phyloP scores from a whole-genome alignment of 768 basidiomycete genomes.

The Lactifluus hygrophoroides region DNA sequence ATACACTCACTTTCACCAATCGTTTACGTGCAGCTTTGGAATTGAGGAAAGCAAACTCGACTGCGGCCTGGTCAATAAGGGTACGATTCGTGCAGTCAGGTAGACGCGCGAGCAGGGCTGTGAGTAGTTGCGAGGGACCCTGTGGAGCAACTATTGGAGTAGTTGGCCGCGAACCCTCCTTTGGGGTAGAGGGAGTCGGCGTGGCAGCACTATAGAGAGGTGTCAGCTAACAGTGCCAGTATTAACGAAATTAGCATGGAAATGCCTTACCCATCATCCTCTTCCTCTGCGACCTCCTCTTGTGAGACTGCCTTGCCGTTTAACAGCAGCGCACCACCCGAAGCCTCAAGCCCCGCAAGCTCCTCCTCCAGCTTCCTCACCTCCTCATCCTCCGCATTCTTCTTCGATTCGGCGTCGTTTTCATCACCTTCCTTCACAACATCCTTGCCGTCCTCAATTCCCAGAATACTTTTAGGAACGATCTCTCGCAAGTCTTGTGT shows the following conservation, averaged over 20 bases:
- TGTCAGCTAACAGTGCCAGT: not conserved
- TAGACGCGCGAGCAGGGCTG: constrained; percentile 80
- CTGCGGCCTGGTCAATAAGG: constrained; percentile 85
- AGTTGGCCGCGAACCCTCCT: constrained; percentile 39
- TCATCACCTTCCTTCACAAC: constrained; percentile 30
- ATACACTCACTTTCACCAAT: constrained; percentile 59
- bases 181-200: constrained; percentile 63
- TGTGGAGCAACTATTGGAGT: constrained; percentile 70
- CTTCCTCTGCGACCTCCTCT: constrained; percentile 19
- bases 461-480: constrained; percentile 81
- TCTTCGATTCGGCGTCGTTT: constrained; percentile 45
- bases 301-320: constrained; percentile 17
- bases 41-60: constrained; percentile 95
- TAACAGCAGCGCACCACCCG: constrained; percentile 21
- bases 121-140: constrained; percentile 89
- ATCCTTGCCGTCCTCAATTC: constrained; percentile 42
- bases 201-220: constrained; percentile 35
- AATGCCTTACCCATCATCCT: constrained; percentile 27
- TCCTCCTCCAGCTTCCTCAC: constrained; percentile 72
- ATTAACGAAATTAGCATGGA: not conserved
- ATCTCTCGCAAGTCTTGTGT: constrained; percentile 86
- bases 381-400: constrained; percentile 56
- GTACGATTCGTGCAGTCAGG: constrained; percentile 91
- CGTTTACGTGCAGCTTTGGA: constrained; percentile 94
- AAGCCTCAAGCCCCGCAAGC: constrained; percentile 49